These are phyloP conservation scores for Leishmania major DNA, from an alignment of 208 protist genomes.

Conservation along the genomic window DNA sequence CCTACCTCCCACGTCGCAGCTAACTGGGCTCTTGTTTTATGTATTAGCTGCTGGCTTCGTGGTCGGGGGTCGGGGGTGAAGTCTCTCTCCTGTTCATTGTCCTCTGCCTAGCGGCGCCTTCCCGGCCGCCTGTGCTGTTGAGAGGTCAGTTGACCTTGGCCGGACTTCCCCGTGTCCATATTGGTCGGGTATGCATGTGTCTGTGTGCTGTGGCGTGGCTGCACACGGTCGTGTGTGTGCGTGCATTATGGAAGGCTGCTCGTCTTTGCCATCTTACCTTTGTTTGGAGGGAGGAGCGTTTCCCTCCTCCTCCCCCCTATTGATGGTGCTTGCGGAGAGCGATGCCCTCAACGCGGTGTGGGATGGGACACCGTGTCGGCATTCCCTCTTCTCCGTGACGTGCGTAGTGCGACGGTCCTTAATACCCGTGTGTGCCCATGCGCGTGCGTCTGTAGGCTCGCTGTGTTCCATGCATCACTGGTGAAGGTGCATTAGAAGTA, in stretches of 20 bases:
- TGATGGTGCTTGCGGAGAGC: neutral
- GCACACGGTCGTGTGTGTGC: neutral
- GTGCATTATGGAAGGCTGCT: neutral
- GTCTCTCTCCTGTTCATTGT: neutral
- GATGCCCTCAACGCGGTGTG: neutral
- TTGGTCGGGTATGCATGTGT: neutral
- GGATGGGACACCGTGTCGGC: neutral
- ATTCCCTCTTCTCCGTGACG: neutral
- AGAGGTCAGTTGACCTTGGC: neutral
- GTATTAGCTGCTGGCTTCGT: neutral
- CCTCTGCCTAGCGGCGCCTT: neutral
- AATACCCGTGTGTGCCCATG: slow-evolving; percentile 5
- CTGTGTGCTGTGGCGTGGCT: neutral
- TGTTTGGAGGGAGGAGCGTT: neutral
- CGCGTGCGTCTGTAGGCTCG: neutral
- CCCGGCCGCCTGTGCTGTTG: neutral
- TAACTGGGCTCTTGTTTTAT: slow-evolving; percentile 2
- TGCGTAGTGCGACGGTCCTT: neutral
- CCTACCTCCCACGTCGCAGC: neutral
- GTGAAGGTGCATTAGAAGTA: neutral
- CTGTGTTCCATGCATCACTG: neutral
- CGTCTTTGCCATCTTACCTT: neutral
- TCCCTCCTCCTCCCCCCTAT: no score
- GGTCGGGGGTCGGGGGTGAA: neutral
- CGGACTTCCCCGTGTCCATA: neutral